Conservation (phyloP, 768 basidiomycete genomes). For the Tephrocybe sp. region DNA sequence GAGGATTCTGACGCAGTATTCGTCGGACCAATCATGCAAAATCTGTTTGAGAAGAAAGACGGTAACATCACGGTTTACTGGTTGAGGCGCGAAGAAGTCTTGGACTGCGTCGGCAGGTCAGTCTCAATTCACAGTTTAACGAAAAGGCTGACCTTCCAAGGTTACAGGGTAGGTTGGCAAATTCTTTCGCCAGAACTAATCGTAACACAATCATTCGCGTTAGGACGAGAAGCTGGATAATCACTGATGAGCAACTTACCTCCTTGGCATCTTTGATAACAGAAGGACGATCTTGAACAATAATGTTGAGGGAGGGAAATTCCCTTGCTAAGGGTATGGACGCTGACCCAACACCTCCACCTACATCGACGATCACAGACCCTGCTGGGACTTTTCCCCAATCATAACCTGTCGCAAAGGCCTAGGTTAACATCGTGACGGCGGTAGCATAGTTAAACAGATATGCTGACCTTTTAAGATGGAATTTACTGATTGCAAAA, state of each 20-base stretch:
- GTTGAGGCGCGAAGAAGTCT: slow-evolving; percentile 7
- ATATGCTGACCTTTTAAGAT: slow-evolving; percentile 13
- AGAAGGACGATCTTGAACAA: slow-evolving; percentile 27
- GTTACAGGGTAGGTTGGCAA: neutral
- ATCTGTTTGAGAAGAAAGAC: slow-evolving; percentile 12
- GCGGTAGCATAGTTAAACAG: neutral
- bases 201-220: no score
- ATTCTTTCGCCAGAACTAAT: slow-evolving; percentile 3
- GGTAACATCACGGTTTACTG: neutral
- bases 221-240: neutral
- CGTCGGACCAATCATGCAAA: slow-evolving; percentile 10
- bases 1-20: slow-evolving; percentile 3
- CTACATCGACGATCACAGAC: slow-evolving; percentile 30
- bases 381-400: slow-evolving; percentile 5
- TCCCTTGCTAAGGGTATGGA: slow-evolving; percentile 25
- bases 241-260: neutral
- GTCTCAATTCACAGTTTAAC: neutral
- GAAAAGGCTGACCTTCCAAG: slow-evolving; percentile 7
- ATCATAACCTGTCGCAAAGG: slow-evolving; percentile 5
- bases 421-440: neutral
- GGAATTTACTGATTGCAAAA: slow-evolving; percentile 20
- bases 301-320: slow-evolving; percentile 26
- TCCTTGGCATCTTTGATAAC: slow-evolving; percentile 21
- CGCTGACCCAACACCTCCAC: slow-evolving; percentile 30
- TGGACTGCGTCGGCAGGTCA: neutral